These are phyloP conservation scores for Russula earlei DNA, from an alignment of 768 basidiomycete species.

Conservation along the genomic window DNA sequence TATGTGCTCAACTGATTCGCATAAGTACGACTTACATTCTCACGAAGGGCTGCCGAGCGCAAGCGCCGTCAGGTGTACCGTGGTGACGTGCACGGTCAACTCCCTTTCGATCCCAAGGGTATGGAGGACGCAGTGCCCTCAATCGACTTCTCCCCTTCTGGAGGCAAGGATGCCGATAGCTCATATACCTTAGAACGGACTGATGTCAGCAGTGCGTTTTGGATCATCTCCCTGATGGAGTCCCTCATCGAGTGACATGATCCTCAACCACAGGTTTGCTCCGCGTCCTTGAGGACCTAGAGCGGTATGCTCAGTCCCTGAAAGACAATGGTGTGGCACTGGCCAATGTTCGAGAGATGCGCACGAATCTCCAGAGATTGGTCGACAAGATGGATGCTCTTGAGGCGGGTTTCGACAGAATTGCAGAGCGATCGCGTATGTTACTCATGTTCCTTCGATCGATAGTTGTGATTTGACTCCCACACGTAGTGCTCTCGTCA, in stretches of 20 bases:
- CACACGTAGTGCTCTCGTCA: constrained; percentile 55
- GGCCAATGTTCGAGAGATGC: constrained; percentile 53
- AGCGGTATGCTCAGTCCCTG: constrained; percentile 40
- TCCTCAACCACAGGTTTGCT: constrained; percentile 41
- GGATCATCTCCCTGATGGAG: not conserved
- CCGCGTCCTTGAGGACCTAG: constrained; percentile 54
- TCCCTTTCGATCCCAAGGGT: constrained; percentile 78
- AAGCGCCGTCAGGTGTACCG: constrained; percentile 81
- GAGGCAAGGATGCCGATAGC: constrained; percentile 40
- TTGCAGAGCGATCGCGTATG: constrained; percentile 78
- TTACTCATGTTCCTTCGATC: not conserved
- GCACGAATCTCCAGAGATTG: constrained; percentile 54
- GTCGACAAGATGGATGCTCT: constrained; percentile 71
- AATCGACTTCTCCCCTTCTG: constrained; percentile 70
- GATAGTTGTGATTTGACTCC: not conserved
- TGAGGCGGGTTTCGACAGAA: constrained; percentile 73
- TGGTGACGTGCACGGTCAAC: constrained; percentile 70
- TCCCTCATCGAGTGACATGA: not conserved
- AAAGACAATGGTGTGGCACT: constrained; percentile 37
- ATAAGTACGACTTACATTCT: constrained; percentile 5
- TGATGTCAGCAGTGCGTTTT: constrained; percentile 62
- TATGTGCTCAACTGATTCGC: constrained; percentile 31
- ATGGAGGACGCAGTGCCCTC: constrained; percentile 74
- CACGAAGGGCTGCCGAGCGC: constrained; percentile 56
- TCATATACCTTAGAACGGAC: constrained; percentile 54